Conservation (phyloP, 164 flowering plant species). For the Cinnamomum micranthum region DNA sequence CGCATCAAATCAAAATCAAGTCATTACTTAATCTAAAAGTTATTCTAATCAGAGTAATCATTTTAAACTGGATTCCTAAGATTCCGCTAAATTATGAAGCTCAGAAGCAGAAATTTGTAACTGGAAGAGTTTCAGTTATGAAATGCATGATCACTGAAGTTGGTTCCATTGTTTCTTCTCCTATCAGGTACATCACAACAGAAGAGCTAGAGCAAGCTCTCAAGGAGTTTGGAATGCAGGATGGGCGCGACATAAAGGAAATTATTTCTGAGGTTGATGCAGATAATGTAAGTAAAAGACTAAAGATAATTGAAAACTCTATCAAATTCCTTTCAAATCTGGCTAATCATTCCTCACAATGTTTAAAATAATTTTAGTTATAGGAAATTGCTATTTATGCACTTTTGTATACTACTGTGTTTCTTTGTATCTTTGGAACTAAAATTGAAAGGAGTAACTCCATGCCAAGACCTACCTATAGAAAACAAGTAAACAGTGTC, state of each 20-base stretch:
- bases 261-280: constrained; percentile 88
- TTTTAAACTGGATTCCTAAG: background rate
- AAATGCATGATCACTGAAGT: background rate
- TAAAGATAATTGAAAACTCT: background rate
- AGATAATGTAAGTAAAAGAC: constrained; percentile 61
- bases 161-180: background rate
- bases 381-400: no score
- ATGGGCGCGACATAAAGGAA: constrained; percentile 80
- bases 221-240: constrained; percentile 77
- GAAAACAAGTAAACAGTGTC: no score
- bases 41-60: background rate
- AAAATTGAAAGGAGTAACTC: no score
- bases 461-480: no score
- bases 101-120: background rate
- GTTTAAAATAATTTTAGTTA: no score
- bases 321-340: no score
- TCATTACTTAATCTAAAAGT: no score
- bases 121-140: background rate
- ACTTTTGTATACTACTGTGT: no score
- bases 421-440: no score
- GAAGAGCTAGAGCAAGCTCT: constrained; percentile 96
- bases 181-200: constrained; percentile 64
- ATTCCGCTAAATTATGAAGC: background rate
- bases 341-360: no score
- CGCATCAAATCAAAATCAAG: background rate